Conservation (phyloP, 2,329 filamentous ascomycete species). For the Aspergillus sp. region DNA sequence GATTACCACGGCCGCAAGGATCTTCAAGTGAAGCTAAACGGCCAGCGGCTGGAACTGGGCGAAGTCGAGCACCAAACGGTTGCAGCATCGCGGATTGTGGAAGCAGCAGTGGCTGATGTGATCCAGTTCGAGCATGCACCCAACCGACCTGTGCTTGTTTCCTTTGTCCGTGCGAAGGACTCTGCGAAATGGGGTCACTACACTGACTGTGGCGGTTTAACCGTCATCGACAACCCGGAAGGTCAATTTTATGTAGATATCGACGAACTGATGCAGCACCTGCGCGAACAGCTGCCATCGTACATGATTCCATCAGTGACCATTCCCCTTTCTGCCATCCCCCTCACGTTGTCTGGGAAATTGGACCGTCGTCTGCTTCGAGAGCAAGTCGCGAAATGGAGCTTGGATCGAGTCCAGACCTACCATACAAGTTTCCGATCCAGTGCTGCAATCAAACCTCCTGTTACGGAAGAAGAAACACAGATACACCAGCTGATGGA, state of each 20-base stretch:
- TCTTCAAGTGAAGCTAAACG: not conserved
- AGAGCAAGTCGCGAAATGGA: too few species aligned
- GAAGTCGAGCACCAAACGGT: not conserved
- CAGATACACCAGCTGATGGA: too few species aligned
- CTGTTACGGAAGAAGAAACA: too few species aligned
- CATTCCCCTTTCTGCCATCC: not conserved
- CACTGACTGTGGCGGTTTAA: too few species aligned
- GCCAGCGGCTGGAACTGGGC: not conserved
- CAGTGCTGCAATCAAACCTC: too few species aligned
- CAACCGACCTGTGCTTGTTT: too few species aligned
- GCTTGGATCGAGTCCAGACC: too few species aligned
- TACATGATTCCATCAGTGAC: not conserved
- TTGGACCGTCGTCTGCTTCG: not conserved
- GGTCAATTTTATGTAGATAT: constrained; percentile 11
- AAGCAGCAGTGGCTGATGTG: too few species aligned
- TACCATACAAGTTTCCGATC: too few species aligned
- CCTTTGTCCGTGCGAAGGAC: not conserved
- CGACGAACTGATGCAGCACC: not conserved
- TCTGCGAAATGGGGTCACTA: too few species aligned
- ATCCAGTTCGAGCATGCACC: too few species aligned
- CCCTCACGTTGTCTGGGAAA: not conserved
- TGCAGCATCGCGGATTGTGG: too few species aligned
- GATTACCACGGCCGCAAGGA: not conserved
- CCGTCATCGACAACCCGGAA: constrained; percentile 23
- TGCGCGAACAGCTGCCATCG: not conserved